These are phyloP conservation scores for Platismatia glauca DNA, from an alignment of 495 filamentous ascomycete species.

Conservation along the genomic window DNA sequence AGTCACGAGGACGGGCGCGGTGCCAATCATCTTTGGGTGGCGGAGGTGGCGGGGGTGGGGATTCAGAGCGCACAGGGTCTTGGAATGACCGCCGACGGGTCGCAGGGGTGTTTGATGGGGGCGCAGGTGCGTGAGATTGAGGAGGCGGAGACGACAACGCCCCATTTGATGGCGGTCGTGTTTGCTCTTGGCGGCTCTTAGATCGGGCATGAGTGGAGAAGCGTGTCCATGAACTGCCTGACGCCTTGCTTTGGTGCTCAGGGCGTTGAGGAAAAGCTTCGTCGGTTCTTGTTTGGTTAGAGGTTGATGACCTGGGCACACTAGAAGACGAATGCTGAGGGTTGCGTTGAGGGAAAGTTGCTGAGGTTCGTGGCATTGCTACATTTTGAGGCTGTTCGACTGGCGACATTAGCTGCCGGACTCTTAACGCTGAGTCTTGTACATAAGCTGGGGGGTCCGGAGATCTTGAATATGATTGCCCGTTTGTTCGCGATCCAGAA, in stretches of 20 bases:
- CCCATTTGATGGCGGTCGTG: constrained; percentile 1
- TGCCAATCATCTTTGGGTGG: constrained; percentile 25
- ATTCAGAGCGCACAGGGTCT: constrained; percentile 10
- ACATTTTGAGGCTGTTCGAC: constrained; percentile 12
- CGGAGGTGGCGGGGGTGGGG: constrained; percentile 23
- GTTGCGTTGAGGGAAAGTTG: constrained; percentile 7
- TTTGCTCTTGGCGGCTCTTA: constrained; percentile 9
- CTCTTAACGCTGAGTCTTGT: constrained; percentile 13
- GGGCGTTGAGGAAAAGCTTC: background rate
- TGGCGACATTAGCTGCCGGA: constrained; percentile 13
- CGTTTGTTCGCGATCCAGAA: constrained; percentile 1
- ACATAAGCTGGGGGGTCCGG: constrained; percentile 18
- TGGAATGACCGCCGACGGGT: background rate
- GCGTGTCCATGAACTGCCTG: constrained; percentile 17
- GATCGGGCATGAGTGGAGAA: constrained; percentile 15
- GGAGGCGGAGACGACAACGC: background rate
- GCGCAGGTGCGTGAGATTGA: constrained; percentile 2
- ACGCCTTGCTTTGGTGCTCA: constrained; percentile 5
- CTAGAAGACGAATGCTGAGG: constrained; percentile 8
- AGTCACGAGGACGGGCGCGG: constrained; percentile 4
- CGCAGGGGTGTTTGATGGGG: constrained; percentile 7
- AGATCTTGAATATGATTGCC: constrained; percentile 1
- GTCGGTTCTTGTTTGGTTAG: background rate
- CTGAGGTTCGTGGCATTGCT: constrained; percentile 17
- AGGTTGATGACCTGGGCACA: constrained; percentile 1